Conservation (phyloP, 1,139 yeast species). For the Yamadazyma friedrichii region DNA sequence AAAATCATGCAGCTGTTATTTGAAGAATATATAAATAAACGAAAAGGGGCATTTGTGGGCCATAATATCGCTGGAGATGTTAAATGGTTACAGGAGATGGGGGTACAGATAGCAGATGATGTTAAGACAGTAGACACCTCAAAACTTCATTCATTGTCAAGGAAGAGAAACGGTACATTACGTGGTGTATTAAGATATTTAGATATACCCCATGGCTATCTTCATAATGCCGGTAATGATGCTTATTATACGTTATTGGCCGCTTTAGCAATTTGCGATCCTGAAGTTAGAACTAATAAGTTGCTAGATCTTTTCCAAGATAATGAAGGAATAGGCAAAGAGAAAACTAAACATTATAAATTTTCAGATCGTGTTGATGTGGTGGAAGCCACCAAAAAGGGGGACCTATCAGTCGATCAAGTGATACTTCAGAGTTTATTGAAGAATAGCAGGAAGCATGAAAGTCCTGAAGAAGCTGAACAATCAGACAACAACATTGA, state of each 20-base stretch:
- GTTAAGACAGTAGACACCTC: constrained; percentile 52
- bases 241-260: constrained; percentile 67
- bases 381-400: not conserved
- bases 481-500: too few species aligned
- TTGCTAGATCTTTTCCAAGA: constrained; percentile 19
- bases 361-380: constrained; percentile 14
- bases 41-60: constrained; percentile 54
- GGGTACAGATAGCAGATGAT: constrained; percentile 42
- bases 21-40: constrained; percentile 33
- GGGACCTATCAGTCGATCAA: not conserved
- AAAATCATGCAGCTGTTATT: constrained; percentile 42
- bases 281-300: constrained; percentile 22
- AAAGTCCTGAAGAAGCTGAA: too few species aligned
- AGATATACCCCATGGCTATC: constrained; percentile 60
- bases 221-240: constrained; percentile 86
- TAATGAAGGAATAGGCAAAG: constrained; percentile 10
- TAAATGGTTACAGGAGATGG: constrained; percentile 47
- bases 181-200: constrained; percentile 51
- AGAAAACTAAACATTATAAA: constrained; percentile 7
- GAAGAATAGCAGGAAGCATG: not conserved
- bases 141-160: constrained; percentile 42
- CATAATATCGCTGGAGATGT: constrained; percentile 67
- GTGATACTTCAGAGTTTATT: not conserved
- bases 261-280: constrained; percentile 57
- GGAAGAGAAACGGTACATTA: constrained; percentile 47